These are phyloP conservation scores for Limnanthes douglasii DNA, from an alignment of 345 rosid species.

Conservation along the genomic window DNA sequence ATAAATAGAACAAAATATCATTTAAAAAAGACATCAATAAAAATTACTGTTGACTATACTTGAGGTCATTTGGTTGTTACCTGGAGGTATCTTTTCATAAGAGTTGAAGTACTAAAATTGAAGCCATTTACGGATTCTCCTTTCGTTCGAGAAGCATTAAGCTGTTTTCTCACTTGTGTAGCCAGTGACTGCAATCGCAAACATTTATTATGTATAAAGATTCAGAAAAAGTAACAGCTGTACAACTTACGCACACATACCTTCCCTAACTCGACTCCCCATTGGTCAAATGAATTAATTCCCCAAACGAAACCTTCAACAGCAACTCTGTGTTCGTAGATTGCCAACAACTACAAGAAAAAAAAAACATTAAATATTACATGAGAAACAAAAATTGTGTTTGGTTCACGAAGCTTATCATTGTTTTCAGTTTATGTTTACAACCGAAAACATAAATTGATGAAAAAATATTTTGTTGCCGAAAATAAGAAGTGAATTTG, in stretches of 20 bases:
- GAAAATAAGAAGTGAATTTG: too few relatives aligned
- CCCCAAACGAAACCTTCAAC: conserved; percentile 97
- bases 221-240: neutral
- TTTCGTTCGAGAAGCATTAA: conserved; percentile 58
- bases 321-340: conserved; percentile 90
- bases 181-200: conserved; percentile 48
- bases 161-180: conserved; percentile 84
- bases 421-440: too few relatives aligned
- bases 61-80: conserved; percentile 15
- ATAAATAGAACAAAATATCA: too few relatives aligned
- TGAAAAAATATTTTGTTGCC: too few relatives aligned
- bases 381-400: too few relatives aligned
- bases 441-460: too few relatives aligned
- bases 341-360: conserved; percentile 56
- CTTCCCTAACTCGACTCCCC: conserved; percentile 99
- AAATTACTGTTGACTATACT: neutral
- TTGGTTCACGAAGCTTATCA: conserved; percentile 2
- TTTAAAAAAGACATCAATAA: neutral
- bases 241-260: too few relatives aligned
- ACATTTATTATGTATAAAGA: neutral
- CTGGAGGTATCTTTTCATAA: conserved; percentile 64
- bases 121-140: conserved; percentile 59
- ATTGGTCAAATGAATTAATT: conserved; percentile 95
- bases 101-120: conserved; percentile 60
- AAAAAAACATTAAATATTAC: neutral